Percentiles rank a stretch among this genome's conserved stretches.
phyloP scores from a whole-genome alignment of 2,329 filamentous ascomycete species.

The Pleoardoris graminearum region DNA sequence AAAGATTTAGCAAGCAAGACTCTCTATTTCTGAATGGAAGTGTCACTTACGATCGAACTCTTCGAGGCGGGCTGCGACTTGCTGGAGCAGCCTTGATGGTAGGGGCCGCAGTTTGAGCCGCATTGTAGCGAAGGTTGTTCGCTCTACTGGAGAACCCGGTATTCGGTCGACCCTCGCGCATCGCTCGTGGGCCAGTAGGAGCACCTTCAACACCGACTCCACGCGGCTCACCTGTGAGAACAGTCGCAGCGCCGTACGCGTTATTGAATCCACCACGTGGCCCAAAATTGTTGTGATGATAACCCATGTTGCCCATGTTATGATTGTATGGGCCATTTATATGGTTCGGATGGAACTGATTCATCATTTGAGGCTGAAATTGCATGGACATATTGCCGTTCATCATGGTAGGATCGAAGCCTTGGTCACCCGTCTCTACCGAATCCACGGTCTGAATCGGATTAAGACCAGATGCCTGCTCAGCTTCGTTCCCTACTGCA shows the following conservation, averaged over 20 bases:
- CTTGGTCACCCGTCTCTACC: conserved; percentile 25
- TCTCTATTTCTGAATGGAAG: background rate
- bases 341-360: conserved; percentile 61
- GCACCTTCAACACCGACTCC: conserved; percentile 69
- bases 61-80: conserved; percentile 36
- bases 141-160: conserved; percentile 71
- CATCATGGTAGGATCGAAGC: conserved; percentile 36
- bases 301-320: conserved; percentile 48
- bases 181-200: conserved; percentile 90
- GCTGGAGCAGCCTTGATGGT: conserved; percentile 21
- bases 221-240: conserved; percentile 46
- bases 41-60: conserved; percentile 36
- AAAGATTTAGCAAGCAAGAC: conserved; percentile 10
- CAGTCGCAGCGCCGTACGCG: conserved; percentile 43
- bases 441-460: conserved; percentile 43
- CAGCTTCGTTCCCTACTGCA: conserved; percentile 21
- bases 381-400: conserved; percentile 27
- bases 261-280: conserved; percentile 52
- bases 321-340: conserved; percentile 45
- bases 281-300: conserved; percentile 42
- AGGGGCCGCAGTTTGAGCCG: conserved; percentile 26
- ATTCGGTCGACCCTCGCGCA: conserved; percentile 86
- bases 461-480: conserved; percentile 28
- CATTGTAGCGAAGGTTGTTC: conserved; percentile 33
- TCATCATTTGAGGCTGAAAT: conserved; percentile 38